phyloP scores from a whole-genome alignment of 805 yeast genomes.

The Tetrapisispora arboricola region DNA sequence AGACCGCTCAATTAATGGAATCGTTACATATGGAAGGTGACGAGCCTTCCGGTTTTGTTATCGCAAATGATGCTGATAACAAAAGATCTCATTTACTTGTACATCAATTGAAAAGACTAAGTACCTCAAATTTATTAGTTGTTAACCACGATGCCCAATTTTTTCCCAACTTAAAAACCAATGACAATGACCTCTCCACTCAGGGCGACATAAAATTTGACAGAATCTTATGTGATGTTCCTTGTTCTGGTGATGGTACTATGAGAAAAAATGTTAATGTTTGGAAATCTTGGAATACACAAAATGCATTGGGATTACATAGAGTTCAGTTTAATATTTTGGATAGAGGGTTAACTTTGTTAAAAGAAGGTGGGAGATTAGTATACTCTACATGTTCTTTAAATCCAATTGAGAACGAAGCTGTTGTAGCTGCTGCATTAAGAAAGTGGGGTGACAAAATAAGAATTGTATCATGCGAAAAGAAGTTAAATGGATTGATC shows the following conservation, averaged over 20 bases:
- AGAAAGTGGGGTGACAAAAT: constrained; percentile 66
- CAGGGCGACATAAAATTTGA: constrained; percentile 49
- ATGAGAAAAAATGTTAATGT: constrained; percentile 94
- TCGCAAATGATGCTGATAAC: constrained; percentile 93
- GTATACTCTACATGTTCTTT: constrained; percentile 95
- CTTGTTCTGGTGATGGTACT: constrained; percentile 98
- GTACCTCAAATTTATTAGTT: constrained; percentile 83
- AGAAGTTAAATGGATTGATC: constrained; percentile 64
- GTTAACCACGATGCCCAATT: constrained; percentile 96
- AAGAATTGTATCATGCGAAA: constrained; percentile 57
- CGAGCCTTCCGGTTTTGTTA: constrained; percentile 74
- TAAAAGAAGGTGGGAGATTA: constrained; percentile 81
- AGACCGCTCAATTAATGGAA: constrained; percentile 92
- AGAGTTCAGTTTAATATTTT: constrained; percentile 79
- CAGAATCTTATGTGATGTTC: constrained; percentile 92
- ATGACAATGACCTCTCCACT: constrained; percentile 24
- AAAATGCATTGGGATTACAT: constrained; percentile 85
- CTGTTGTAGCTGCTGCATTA: constrained; percentile 87
- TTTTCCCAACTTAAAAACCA: constrained; percentile 65
- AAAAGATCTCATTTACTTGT: constrained; percentile 96
- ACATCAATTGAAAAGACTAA: constrained; percentile 90
- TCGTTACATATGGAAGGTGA: constrained; percentile 63
- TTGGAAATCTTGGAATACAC: constrained; percentile 90
- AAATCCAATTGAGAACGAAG: constrained; percentile 94
- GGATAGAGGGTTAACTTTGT: constrained; percentile 78